Conservation (phyloP, 2,329 filamentous ascomycete genomes). For the Plectosphaerella sp. region DNA sequence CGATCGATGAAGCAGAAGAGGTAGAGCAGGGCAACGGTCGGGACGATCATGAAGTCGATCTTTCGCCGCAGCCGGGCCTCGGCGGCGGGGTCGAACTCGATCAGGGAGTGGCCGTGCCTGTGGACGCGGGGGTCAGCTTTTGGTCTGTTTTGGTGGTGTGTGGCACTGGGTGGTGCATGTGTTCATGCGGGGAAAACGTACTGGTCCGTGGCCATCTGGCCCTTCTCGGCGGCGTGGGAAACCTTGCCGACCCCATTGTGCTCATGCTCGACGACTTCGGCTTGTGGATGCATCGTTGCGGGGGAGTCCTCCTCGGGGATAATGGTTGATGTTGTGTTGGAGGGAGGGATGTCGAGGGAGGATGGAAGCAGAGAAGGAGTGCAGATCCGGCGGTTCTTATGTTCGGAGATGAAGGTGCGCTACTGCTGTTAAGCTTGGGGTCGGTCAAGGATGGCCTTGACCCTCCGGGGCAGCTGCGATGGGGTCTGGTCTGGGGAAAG, state of each 20-base stretch:
- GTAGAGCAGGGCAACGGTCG: constrained; percentile 35
- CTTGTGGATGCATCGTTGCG: background rate
- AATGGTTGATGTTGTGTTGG: background rate
- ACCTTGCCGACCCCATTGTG: background rate
- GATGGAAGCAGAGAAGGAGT: background rate
- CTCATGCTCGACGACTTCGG: background rate
- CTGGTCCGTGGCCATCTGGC: background rate
- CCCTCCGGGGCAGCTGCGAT: too few relatives aligned
- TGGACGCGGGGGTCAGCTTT: too few relatives aligned
- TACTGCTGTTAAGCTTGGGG: background rate
- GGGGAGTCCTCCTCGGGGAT: background rate
- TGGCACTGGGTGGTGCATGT: too few relatives aligned
- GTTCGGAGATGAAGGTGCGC: background rate
- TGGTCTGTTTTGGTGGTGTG: too few relatives aligned
- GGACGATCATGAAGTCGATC: constrained; percentile 35
- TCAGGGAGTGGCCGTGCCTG: too few relatives aligned
- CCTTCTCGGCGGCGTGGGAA: background rate
- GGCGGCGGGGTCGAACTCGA: constrained; percentile 19
- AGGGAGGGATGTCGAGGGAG: background rate
- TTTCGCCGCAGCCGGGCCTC: constrained; percentile 33
- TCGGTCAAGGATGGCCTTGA: too few relatives aligned
- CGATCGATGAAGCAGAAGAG: constrained; percentile 38
- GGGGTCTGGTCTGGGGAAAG: too few relatives aligned
- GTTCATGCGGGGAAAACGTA: background rate
- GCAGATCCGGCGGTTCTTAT: background rate